These are phyloP conservation scores for Paecilomyces sp. DNA, from an alignment of 2,329 filamentous ascomycete genomes.

Conservation along the genomic window DNA sequence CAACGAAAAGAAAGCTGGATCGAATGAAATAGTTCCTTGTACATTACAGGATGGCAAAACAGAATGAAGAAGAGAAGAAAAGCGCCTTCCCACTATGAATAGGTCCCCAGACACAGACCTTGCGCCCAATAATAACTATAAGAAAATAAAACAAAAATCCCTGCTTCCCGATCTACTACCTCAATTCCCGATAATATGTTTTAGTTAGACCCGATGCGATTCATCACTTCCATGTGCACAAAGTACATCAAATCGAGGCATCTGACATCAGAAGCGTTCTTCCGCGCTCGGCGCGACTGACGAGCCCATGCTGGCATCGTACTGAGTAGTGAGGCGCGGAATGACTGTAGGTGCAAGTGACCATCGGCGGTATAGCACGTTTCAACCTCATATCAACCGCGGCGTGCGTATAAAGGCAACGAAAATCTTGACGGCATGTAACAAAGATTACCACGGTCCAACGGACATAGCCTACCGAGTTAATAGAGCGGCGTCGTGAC, in stretches of 20 bases:
- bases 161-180: not conserved
- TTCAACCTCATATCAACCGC: not conserved
- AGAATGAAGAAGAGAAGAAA: not conserved
- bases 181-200: not conserved
- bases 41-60: not conserved
- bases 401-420: not conserved
- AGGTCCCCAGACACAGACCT: not conserved
- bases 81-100: not conserved
- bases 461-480: constrained; percentile 17
- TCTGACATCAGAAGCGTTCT: not conserved
- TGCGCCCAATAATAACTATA: not conserved
- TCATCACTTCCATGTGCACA: not conserved
- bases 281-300: not conserved
- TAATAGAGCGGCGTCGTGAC: constrained; percentile 30
- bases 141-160: not conserved
- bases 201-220: not conserved
- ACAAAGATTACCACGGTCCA: not conserved
- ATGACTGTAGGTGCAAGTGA: not conserved
- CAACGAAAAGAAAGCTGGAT: constrained; percentile 1
- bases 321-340: not conserved
- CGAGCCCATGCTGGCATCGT: not conserved
- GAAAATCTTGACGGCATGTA: not conserved
- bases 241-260: not conserved
- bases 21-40: constrained; percentile 2
- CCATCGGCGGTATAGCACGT: not conserved